phyloP scores from a whole-genome alignment of 257 asterid species.

The Solanum paucissectum region DNA sequence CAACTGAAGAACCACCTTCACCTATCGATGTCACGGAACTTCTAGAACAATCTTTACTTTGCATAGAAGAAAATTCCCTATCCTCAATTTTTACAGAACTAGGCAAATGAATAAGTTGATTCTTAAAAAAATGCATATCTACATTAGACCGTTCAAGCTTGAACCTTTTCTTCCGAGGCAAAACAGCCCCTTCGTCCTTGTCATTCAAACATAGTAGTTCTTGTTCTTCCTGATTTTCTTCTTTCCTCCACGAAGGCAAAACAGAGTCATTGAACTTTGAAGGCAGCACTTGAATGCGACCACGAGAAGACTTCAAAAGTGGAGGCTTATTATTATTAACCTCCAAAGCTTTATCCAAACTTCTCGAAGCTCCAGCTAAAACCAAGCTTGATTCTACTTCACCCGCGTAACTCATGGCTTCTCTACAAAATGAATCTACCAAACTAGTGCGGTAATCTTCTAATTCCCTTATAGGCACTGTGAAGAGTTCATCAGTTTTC shows the following conservation, averaged over 20 bases:
- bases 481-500: slow-evolving; percentile 9
- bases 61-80: neutral
- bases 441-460: slow-evolving; percentile 28
- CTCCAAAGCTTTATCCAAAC: slow-evolving; percentile 1
- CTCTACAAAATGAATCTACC: slow-evolving; percentile 17
- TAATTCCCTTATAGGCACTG: slow-evolving; percentile 40
- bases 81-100: neutral
- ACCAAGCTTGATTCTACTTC: slow-evolving; percentile 11
- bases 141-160: slow-evolving; percentile 25
- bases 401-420: slow-evolving; percentile 9
- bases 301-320: slow-evolving; percentile 62
- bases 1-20: slow-evolving; percentile 32
- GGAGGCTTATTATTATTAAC: slow-evolving; percentile 32
- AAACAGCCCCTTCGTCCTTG: slow-evolving; percentile 1
- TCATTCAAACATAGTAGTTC: slow-evolving; percentile 14
- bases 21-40: slow-evolving; percentile 48
- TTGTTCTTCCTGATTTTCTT: slow-evolving; percentile 16
- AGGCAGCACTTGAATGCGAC: slow-evolving; percentile 63
- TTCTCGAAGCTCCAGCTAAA: neutral
- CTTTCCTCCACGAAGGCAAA: slow-evolving; percentile 61
- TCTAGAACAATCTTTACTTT: slow-evolving; percentile 13
- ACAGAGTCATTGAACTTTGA: slow-evolving; percentile 49
- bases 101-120: neutral
- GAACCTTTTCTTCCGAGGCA: slow-evolving; percentile 25
- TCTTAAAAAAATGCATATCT: neutral